Conservation (phyloP, 2,329 filamentous ascomycete species). For the Alternaria arborescens region DNA sequence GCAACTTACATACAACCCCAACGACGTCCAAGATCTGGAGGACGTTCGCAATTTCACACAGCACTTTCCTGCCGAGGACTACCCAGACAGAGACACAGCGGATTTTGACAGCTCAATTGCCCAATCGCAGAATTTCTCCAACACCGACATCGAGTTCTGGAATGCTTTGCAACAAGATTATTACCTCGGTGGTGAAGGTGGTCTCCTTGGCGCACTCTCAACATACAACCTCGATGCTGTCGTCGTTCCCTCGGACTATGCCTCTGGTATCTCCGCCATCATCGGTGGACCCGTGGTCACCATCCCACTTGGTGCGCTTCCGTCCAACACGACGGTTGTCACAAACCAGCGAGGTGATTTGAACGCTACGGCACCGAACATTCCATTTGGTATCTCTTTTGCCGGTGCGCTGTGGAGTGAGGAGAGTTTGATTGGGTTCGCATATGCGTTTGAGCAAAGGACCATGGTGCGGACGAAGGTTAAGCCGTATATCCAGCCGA, state of each 20-base stretch:
- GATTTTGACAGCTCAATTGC: slow-evolving; percentile 64
- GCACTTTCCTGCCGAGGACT: slow-evolving; percentile 63
- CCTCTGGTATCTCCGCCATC: slow-evolving; percentile 61
- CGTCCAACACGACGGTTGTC: slow-evolving; percentile 57
- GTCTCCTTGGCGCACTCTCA: slow-evolving; percentile 67
- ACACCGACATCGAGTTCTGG: slow-evolving; percentile 67
- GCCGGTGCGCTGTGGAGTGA: slow-evolving; percentile 69
- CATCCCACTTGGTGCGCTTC: slow-evolving; percentile 68
- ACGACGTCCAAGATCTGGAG: slow-evolving; percentile 61
- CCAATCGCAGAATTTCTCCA: slow-evolving; percentile 58
- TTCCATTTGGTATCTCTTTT: slow-evolving; percentile 70
- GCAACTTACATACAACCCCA: slow-evolving; percentile 65
- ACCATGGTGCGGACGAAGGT: slow-evolving; percentile 60
- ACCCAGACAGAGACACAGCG: slow-evolving; percentile 66
- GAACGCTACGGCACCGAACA: slow-evolving; percentile 62
- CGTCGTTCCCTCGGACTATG: slow-evolving; percentile 64
- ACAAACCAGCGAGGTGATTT: slow-evolving; percentile 61
- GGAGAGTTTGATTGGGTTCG: slow-evolving; percentile 68
- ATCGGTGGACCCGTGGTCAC: slow-evolving; percentile 69
- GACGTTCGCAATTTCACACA: slow-evolving; percentile 67
- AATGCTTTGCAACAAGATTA: slow-evolving; percentile 62
- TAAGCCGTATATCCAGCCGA: slow-evolving; percentile 60
- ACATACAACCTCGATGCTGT: slow-evolving; percentile 68
- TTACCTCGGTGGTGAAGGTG: slow-evolving; percentile 65
- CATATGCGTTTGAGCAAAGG: slow-evolving; percentile 73